Evolutionary conservation across 1,139 yeast genomes (phyloP).

Genomic region (Wickerhamomyces sp.): DNA sequence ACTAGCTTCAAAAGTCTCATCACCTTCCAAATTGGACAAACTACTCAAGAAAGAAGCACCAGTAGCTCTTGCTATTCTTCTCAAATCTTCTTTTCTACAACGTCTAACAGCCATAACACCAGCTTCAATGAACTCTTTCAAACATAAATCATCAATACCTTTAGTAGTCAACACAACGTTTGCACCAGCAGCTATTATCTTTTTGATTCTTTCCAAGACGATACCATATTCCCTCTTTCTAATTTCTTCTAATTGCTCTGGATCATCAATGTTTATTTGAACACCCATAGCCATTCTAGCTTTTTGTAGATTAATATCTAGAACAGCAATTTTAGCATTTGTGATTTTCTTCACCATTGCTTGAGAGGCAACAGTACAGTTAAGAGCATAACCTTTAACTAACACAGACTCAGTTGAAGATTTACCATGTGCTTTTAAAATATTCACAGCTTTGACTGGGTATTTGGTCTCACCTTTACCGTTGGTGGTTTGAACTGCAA

Average conservation of each 20-base stretch:
- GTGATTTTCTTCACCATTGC: conserved; percentile 82
- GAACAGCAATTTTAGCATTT: conserved; percentile 83
- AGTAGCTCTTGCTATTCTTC: conserved; percentile 96
- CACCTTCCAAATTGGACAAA: conserved; percentile 94
- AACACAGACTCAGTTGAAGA: conserved; percentile 82
- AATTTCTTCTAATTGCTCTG: conserved; percentile 94
- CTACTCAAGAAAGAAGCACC: conserved; percentile 90
- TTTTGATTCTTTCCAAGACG: conserved; percentile 80
- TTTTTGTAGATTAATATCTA: conserved; percentile 92
- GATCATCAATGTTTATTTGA: conserved; percentile 94
- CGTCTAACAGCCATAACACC: conserved; percentile 98
- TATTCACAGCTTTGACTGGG: conserved; percentile 96
- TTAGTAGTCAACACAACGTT: conserved; percentile 95
- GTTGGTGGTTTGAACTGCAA: conserved; percentile 90
- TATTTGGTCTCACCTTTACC: conserved; percentile 85
- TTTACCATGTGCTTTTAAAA: conserved; percentile 95
- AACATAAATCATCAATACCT: conserved; percentile 95
- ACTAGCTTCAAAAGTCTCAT: conserved; percentile 87
- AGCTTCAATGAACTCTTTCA: conserved; percentile 93
- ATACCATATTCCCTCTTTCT: conserved; percentile 93
- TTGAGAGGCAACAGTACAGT: conserved; percentile 96
- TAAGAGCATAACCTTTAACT: conserved; percentile 92
- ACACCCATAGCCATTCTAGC: conserved; percentile 99
- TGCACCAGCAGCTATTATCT: conserved; percentile 90
- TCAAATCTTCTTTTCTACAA: conserved; percentile 93